Evolutionary conservation across 1,284 basidiomycete species (phyloP), one percentile per base, ranked within the genome.

Genomic region (Heterobasidion annosum): DNA sequence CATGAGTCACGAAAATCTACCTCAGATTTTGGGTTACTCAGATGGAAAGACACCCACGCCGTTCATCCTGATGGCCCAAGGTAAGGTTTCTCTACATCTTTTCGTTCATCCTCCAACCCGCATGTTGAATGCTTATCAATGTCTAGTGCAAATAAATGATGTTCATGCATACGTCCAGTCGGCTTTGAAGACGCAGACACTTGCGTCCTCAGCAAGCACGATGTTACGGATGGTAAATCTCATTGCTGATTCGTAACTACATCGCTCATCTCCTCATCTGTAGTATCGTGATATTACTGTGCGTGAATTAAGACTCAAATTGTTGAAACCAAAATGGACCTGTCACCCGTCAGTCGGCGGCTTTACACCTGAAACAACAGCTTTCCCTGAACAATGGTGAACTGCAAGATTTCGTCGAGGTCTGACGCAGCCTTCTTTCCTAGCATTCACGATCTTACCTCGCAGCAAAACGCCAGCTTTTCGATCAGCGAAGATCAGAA

Each of bases 21-120:
- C 79, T 0, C 77, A 80, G 60, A 71, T 81, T 67, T 58, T 77
- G 7, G 79, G 78, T 0, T 77, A 76, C 58, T 80, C 79, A 0
- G 65, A 71, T n/a, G 73, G 73, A 18, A 67, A 73, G 44, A 64
- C 72, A 0, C 70, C 70, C 1, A 76, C 73, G 0, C 78, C 75
- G 0, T 80, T 81, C 59, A 75, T 81, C 50, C 59, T 80, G 5
- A 64, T 81, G 33, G 74, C 76, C 1, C 75, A 76, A 54, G 73
- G 78, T 76, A 59, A 43, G 40, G 9, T 34, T 7, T 15, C 32
- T 37, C 50, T 13, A 35, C n/a, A 47, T 40, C 37, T 40, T 4
- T 7, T 10, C 7, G 5, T n/a, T 40, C 3, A 8, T 7, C 37
- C n/a, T n/a, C 12, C 8, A 40, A 40, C n/a, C 25, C 25, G 25